Evolutionary conservation across 257 asterid species (phyloP), one percentile per base, ranked within the genome.

Genomic region (Leonotis leonurus): DNA sequence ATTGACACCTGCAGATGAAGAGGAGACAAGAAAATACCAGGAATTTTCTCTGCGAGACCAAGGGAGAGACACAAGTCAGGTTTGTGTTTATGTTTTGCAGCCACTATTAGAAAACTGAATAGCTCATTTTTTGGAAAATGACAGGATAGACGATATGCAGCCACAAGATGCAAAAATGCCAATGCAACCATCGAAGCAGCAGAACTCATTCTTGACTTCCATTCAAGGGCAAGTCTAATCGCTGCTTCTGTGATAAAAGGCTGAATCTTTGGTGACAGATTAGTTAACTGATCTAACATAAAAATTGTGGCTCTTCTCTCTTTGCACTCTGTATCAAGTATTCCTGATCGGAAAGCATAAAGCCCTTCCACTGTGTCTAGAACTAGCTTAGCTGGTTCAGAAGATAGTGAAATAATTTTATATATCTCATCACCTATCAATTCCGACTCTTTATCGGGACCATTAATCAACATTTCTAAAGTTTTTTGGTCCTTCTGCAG

Each of bases 301-400:
- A 71, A 36, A 40, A 72, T 67, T 60, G 73, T 39, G 22, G 55
- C 67, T 56, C 67, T 70, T 59, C 66, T n/a, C 45, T 57, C 40
- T 9, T 67, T 62, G 21, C 60, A 59, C 39, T 58, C 77, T 58
- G n/a, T 46, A 49, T 61, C 58, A 4, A 69, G 73, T 24, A 65
- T 68, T 57, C 27, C 62, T 14, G 73, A 60, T 32, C 53, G 68
- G 7, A 69, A 45, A 26, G 74, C 36, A 57, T 64, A 67, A 75
- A 79, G 65, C 16, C 43, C 53, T 46, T 62, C 65, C 44, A 81
- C 65, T 52, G 76, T 77, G 33, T 75, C 80, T 11, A 81, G 65
- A 60, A 79, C 86, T 33, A 79, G 46, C 66, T 62, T 71, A 49
- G 76, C 86, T n/a, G 91, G 83, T 64, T 80, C 88, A 49, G 62